Evolutionary conservation across 164 flowering plant genomes (phyloP), one percentile per base, ranked within the genome.

Genomic region (Nymphaea thermarum): DNA sequence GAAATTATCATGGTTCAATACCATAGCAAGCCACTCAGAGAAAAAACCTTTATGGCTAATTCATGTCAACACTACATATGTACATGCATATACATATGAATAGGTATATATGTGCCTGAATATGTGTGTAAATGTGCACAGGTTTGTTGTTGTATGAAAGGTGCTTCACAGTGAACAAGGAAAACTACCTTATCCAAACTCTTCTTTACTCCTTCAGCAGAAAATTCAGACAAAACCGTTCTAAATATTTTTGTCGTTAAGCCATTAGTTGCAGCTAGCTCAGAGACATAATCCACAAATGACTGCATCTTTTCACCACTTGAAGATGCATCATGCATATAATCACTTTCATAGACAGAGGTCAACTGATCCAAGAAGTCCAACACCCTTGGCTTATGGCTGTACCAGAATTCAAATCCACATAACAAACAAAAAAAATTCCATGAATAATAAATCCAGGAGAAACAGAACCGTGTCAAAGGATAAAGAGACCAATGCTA

Each of bases 331-430:
- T 70, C 60, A 67, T 62, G 70, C 71, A 83, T 67, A 71, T 78
- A 82, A n/a, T 79, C 76, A 60, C 72, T 77, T 82, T 85, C 94
- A 78, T 87, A 90, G 64, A 82, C 73, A 57, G 82, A 80, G 79
- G 88, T 88, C 4, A 90, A 74, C 62, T 87, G 81, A 75, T 86
- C 94, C 80, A 92, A 67, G 71, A 95, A 92, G n/a, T 81, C 74
- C 67, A 95, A 71, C 43, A 87, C 89, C 14, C 78, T 83, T 71
- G 80, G 80, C 80, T 81, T 86, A 69, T 86, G 81, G 72, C 98
- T 95, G 92, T 78, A 79, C 60, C 57, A 70, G 42, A 36, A 61
- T 44, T 67, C 44, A 53, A 80, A 44, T 8, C 12, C 16, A 55
- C 10, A 16, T 16, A 10, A 55, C 16, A 55, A 55, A 16, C 8